Percentiles rank a stretch among this genome's conserved stretches.
These are phyloP conservation scores for Eucalyptus erythrocorys DNA, from an alignment of 345 rosid genomes.

Conservation along the genomic window DNA sequence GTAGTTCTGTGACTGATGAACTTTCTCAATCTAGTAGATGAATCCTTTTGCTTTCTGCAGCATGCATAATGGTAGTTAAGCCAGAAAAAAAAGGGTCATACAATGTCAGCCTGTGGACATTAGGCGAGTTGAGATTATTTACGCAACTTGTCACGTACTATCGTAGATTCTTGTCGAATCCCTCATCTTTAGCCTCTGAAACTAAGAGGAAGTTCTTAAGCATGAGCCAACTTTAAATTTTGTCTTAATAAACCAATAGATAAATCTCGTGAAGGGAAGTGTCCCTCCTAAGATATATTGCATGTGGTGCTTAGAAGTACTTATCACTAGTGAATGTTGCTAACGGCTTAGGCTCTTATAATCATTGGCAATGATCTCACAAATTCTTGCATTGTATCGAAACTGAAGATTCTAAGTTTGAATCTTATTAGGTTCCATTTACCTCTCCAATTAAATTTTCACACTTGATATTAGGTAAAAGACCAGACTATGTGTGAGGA, in stretches of 20 bases:
- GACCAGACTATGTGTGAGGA: no score
- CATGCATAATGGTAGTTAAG: background rate
- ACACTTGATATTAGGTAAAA: no score
- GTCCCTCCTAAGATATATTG: constrained; percentile 71
- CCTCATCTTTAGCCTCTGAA: background rate
- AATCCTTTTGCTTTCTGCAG: no score
- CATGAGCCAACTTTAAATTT: background rate
- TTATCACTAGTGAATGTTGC: constrained; percentile 32
- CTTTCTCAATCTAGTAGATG: no score
- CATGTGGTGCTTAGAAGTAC: constrained; percentile 39
- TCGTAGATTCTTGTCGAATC: background rate
- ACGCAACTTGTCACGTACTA: background rate
- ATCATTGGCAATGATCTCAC: no score
- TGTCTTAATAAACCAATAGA: background rate
- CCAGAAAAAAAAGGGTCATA: background rate
- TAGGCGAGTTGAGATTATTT: no score
- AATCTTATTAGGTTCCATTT: no score
- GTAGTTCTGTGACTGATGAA: background rate
- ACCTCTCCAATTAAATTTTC: no score
- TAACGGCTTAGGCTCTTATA: background rate
- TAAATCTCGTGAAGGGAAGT: background rate
- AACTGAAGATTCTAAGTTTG: no score
- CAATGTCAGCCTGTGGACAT: background rate
- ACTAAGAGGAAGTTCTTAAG: background rate
- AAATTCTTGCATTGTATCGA: no score